phyloP scores from a whole-genome alignment of 1,284 basidiomycete genomes.

The Boletellus sp. region DNA sequence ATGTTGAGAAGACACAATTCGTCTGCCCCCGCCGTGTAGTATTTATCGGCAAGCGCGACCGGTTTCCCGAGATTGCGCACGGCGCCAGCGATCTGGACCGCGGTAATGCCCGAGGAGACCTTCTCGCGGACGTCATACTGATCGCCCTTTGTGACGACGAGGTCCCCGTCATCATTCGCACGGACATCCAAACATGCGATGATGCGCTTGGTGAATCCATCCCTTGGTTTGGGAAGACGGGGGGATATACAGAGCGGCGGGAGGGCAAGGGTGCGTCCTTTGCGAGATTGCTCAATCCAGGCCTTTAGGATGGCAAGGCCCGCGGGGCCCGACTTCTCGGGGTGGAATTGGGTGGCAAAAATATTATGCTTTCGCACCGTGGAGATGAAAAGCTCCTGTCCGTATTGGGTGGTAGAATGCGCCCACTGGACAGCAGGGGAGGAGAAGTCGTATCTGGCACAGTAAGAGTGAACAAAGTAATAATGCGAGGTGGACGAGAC shows the following conservation, averaged over 20 bases:
- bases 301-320: slow-evolving; percentile 79
- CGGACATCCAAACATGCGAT: slow-evolving; percentile 98
- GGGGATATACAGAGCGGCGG: slow-evolving; percentile 30
- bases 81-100: slow-evolving; percentile 57
- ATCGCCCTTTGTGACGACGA: slow-evolving; percentile 99
- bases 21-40: slow-evolving; percentile 90
- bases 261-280: slow-evolving; percentile 34
- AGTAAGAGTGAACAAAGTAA: slow-evolving; percentile 98
- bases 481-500: slow-evolving; percentile 53
- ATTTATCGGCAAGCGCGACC: slow-evolving; percentile 84
- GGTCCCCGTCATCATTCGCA: slow-evolving; percentile 92
- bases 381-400: slow-evolving; percentile 89
- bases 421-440: slow-evolving; percentile 69
- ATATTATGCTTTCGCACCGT: slow-evolving; percentile 83
- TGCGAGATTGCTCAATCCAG: slow-evolving; percentile 73
- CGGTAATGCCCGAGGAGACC: slow-evolving; percentile 30
- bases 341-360: slow-evolving; percentile 97
- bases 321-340: slow-evolving; percentile 94
- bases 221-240: slow-evolving; percentile 41
- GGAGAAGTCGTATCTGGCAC: slow-evolving; percentile 68
- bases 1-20: slow-evolving; percentile 98
- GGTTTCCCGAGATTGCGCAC: slow-evolving; percentile 99
- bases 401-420: slow-evolving; percentile 90
- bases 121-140: slow-evolving; percentile 98
- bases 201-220: slow-evolving; percentile 88